phyloP scores from a whole-genome alignment of 2,329 filamentous ascomycete species.

The Eutypa lata region DNA sequence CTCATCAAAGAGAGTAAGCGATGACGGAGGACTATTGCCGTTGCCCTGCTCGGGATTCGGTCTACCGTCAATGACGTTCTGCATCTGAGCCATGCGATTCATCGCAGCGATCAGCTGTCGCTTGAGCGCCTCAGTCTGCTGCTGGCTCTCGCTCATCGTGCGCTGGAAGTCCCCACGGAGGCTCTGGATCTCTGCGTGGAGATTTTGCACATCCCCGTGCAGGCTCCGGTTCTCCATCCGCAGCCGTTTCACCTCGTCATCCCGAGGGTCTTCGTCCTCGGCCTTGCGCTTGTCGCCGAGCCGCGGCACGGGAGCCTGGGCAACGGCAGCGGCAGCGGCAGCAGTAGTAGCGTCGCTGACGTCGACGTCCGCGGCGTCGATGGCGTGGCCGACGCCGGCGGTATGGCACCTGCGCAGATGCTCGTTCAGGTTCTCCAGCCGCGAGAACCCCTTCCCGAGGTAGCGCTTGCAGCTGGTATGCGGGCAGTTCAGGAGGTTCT shows the following conservation, averaged over 20 bases:
- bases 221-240: conserved; percentile 63
- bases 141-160: too few relatives aligned
- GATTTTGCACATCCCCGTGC: conserved; percentile 16
- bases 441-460: conserved; percentile 83
- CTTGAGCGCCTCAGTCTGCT: conserved; percentile 47
- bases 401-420: conserved; percentile 88
- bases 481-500: conserved; percentile 83
- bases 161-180: background rate
- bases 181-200: too few relatives aligned
- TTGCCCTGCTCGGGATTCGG: background rate
- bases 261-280: conserved; percentile 53
- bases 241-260: conserved; percentile 67
- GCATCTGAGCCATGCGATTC: conserved; percentile 6
- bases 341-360: conserved; percentile 33
- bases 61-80: background rate
- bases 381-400: conserved; percentile 33
- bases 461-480: conserved; percentile 86
- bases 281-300: conserved; percentile 48
- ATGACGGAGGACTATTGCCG: background rate
- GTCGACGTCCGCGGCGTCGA: conserved; percentile 32
- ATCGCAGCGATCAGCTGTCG: conserved; percentile 32
- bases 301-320: too few relatives aligned
- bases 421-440: conserved; percentile 91
- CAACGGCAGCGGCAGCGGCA: background rate
- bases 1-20: too few relatives aligned